These are phyloP conservation scores for Cutaneotrichosporon sp. DNA, from an alignment of 1,284 basidiomycete genomes.

Conservation along the genomic window DNA sequence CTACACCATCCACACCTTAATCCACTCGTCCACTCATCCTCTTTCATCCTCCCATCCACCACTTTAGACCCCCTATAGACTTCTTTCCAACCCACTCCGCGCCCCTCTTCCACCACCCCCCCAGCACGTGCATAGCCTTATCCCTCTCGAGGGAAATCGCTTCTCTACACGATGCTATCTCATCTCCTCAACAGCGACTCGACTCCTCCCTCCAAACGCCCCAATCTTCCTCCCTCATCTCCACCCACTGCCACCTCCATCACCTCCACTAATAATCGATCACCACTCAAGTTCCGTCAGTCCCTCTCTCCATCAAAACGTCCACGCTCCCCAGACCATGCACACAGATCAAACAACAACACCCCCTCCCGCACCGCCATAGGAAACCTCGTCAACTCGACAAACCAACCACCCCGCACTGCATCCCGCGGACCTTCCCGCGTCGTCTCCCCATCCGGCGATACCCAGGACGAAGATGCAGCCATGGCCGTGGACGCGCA, in stretches of 20 bases:
- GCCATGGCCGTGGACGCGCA: constrained; percentile 14
- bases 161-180: constrained; percentile 10
- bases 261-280: neutral
- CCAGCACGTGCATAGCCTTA: neutral
- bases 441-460: constrained; percentile 3
- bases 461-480: constrained; percentile 17
- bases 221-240: constrained; percentile 2
- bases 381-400: constrained; percentile 8
- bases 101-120: neutral
- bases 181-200: constrained; percentile 7
- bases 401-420: constrained; percentile 7
- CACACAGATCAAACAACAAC: neutral
- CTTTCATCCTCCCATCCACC: neutral
- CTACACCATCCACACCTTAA: neutral
- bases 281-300: constrained; percentile 10
- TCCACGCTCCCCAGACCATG: neutral
- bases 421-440: neutral
- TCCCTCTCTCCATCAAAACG: constrained; percentile 5
- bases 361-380: constrained; percentile 13
- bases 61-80: neutral
- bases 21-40: constrained; percentile 3
- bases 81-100: too few relatives aligned
- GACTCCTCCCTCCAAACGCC: neutral
- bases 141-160: too few relatives aligned
- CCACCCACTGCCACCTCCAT: too few relatives aligned